Evolutionary conservation across 257 asterid genomes (phyloP).

Genomic region (Lavandula angustifolia): DNA sequence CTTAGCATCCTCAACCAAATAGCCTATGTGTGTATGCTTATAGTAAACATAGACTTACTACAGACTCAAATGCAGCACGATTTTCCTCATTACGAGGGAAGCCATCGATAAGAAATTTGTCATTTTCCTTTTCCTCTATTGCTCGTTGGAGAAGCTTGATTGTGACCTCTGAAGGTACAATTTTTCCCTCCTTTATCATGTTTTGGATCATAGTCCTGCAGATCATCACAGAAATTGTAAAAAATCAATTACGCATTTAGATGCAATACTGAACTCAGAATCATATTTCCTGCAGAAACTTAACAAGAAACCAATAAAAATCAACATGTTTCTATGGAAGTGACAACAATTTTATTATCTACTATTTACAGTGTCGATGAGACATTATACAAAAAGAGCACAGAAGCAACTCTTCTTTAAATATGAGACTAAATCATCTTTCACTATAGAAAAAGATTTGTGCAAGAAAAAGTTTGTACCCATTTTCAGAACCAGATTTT

Average conservation of each 20-base stretch:
- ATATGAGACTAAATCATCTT: neutral
- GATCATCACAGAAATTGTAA: conserved; percentile 14
- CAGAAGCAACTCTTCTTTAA: conserved; percentile 27
- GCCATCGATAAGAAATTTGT: conserved; percentile 94
- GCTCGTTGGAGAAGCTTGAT: conserved; percentile 78
- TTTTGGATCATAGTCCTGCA: conserved; percentile 77
- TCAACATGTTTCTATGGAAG: too few species aligned
- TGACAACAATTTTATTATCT: too few species aligned
- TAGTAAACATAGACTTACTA: conserved; percentile 46
- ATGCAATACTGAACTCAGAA: too few species aligned
- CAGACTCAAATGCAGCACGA: conserved; percentile 81
- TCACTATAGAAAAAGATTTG: neutral
- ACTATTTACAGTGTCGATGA: neutral
- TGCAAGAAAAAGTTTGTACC: conserved; percentile 33
- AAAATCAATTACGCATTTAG: too few species aligned
- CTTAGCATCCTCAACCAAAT: neutral
- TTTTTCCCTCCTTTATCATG: conserved; percentile 87
- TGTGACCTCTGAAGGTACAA: conserved; percentile 91
- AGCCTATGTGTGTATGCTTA: neutral
- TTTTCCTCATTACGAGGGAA: conserved; percentile 97
- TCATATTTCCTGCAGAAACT: too few species aligned
- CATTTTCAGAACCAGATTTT: conserved; percentile 67
- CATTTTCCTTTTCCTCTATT: conserved; percentile 65
- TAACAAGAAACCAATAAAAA: too few species aligned
- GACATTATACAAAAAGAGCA: neutral